Base-by-base conservation (phyloP, 257 asterid genomes). In the Orobanche coerulescens region DNA sequence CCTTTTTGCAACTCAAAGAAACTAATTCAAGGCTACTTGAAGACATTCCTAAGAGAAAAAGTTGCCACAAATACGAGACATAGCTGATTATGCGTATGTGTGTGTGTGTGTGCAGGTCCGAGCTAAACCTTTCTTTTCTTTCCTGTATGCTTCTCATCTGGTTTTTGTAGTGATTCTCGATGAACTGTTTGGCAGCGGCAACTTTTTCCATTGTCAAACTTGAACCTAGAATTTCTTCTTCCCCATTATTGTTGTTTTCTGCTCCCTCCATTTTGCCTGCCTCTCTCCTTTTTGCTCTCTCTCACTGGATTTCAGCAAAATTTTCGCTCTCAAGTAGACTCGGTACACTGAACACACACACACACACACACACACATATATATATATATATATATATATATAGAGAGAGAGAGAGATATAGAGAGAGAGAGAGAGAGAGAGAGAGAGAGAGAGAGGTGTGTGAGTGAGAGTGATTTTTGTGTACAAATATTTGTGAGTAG, bases 121-220 rank as follows among this genome's bases (percentile, higher is more conserved):
- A 10, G 34, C 34, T 39, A 13, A 61, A 88, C 96, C 96, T 82
- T 47, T 89, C 87, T 58, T 89, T 89, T 61, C 96, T 76, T 46
- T 89, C 89, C 55, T 89, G 91, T 31, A 89, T 77, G 81, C 78
- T 89, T 75, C 82, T 89, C 94, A 79, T 89, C 83, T 89, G 96
- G 76, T 75, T 82, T 65, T 77, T 84, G 86, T 89, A 86, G 82
- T 89, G 96, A 77, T 86, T 89, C 79, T 89, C 96, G 73, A 89
- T 89, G 70, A 73, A 89, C 77, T 89, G 91, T 70, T 89, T 89
- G 0, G 96, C 96, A 49, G 96, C 96, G 25, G 95, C 95, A 3
- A 89, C 96, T 77, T 86, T 89, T 74, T 89, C 96, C 87, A 89
- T 85, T 42, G 96, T 89, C 65, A 77, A 73, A 73, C 84, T 89